Percentiles rank a stretch among this genome's conserved stretches.
phyloP scores from a whole-genome alignment of 2,329 filamentous ascomycete genomes.

The Colletotrichum spinosum region DNA sequence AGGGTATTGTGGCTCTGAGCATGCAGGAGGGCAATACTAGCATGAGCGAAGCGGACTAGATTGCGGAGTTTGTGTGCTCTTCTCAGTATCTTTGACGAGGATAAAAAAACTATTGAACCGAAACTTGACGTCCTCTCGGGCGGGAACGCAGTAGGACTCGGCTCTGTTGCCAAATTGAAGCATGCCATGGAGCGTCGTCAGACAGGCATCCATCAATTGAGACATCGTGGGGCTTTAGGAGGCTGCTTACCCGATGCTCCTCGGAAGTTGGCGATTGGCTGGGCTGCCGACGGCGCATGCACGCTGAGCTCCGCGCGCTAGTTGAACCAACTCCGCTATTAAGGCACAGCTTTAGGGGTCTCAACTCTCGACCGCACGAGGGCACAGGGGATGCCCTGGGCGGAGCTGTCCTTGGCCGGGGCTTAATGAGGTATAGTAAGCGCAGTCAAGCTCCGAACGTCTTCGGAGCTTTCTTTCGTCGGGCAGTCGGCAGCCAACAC shows the following conservation, averaged over 20 bases:
- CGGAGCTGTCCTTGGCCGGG: not conserved
- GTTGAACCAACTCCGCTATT: slow-evolving; percentile 23
- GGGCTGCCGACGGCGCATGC: not conserved
- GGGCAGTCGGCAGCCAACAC: not conserved
- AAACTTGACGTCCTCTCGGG: too few species aligned
- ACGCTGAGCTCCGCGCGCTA: slow-evolving; percentile 1
- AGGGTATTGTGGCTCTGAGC: too few species aligned
- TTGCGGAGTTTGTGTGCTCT: too few species aligned
- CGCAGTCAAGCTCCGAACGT: slow-evolving; percentile 25
- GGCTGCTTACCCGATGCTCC: slow-evolving; percentile 13
- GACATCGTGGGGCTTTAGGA: slow-evolving; percentile 1
- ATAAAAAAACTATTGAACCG: too few species aligned
- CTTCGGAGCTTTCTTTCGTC: slow-evolving; percentile 16
- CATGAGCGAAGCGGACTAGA: too few species aligned
- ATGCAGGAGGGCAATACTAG: too few species aligned
- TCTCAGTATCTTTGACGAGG: too few species aligned
- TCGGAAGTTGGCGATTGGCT: slow-evolving; percentile 34
- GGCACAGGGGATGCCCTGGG: not conserved
- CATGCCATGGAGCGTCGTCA: too few species aligned
- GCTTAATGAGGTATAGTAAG: too few species aligned
- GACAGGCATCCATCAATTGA: not conserved
- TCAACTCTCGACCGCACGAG: not conserved
- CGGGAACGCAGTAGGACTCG: too few species aligned
- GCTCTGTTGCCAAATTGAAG: too few species aligned
- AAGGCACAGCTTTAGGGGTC: slow-evolving; percentile 24